Conservation (phyloP, 805 yeast species). For the Hermanozyma aechmeae region DNA sequence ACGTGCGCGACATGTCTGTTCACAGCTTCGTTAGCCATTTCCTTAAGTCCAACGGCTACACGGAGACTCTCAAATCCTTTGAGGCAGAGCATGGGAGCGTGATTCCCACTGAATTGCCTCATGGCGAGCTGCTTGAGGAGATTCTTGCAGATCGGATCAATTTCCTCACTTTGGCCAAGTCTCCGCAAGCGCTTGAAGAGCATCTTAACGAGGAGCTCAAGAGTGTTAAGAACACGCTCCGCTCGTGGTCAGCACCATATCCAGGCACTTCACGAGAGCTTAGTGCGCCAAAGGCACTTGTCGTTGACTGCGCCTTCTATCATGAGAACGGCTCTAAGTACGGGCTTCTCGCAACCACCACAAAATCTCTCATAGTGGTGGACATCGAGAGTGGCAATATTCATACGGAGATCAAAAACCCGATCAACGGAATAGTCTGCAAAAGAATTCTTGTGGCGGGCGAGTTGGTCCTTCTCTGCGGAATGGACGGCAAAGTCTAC, state of each 20-base stretch:
- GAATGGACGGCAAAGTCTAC: slow-evolving; percentile 43
- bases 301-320: no score
- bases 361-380: slow-evolving; percentile 10
- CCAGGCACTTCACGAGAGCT: no score
- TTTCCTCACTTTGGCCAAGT: not conserved
- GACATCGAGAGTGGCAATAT: no score
- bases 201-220: no score
- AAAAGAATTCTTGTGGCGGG: slow-evolving; percentile 23
- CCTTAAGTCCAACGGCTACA: slow-evolving; percentile 39
- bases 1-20: slow-evolving; percentile 15
- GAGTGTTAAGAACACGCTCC: no score
- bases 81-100: slow-evolving; percentile 36
- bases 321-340: no score
- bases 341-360: slow-evolving; percentile 12
- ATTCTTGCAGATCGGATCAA: slow-evolving; percentile 16
- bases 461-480: slow-evolving; percentile 29
- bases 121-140: slow-evolving; percentile 28
- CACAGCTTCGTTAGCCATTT: slow-evolving; percentile 47
- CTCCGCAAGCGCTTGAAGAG: no score
- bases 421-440: not conserved
- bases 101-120: slow-evolving; percentile 10
- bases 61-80: slow-evolving; percentile 38
- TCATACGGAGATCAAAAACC: not conserved
- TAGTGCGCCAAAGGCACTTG: no score
- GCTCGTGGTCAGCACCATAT: no score